phyloP scores from a whole-genome alignment of 2,329 filamentous ascomycete genomes.

The Fusarium heterosporum region DNA sequence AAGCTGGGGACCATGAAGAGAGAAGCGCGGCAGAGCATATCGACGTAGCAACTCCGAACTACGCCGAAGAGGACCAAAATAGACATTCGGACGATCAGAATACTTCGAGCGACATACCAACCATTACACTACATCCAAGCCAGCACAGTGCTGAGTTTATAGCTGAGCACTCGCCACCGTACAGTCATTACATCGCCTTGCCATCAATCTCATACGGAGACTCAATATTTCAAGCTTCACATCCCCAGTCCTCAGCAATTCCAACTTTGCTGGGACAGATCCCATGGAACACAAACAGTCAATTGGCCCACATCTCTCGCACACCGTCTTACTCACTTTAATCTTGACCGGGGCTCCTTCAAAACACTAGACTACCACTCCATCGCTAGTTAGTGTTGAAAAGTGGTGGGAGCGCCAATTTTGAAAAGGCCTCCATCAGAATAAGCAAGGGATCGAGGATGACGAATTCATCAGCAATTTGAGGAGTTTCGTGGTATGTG shows the following conservation, averaged over 20 bases:
- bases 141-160: background rate
- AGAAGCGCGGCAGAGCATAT: background rate
- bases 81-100: background rate
- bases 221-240: background rate
- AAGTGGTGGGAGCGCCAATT: too few relatives aligned
- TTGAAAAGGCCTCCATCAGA: too few relatives aligned
- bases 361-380: background rate
- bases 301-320: background rate
- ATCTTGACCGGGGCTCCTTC: background rate
- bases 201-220: background rate
- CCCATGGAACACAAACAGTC: background rate
- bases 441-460: too few relatives aligned
- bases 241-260: background rate
- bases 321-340: background rate
- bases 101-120: too few relatives aligned
- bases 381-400: too few relatives aligned
- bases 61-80: background rate
- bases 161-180: too few relatives aligned
- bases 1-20: slow-evolving; percentile 9
- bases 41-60: background rate
- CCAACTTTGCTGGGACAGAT: background rate
- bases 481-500: background rate
- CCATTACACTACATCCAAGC: background rate
- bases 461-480: too few relatives aligned
- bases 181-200: background rate